Conservation (phyloP, 2,329 filamentous ascomycete genomes). For the Hypoxylon rubiginosum region DNA sequence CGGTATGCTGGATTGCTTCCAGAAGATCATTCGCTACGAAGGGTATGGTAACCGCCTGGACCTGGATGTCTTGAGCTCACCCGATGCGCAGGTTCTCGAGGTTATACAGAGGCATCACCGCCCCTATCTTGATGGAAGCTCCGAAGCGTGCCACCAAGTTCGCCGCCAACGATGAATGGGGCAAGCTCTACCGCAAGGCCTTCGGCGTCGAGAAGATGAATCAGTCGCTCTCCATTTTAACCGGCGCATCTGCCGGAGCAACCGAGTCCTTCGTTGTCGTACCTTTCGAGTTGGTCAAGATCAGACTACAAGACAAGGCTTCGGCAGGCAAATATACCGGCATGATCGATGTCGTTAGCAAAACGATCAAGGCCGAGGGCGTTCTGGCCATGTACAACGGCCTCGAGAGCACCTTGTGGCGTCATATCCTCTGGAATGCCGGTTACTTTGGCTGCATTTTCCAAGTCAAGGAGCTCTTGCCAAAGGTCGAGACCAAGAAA, state of each 20-base stretch:
- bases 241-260: constrained; percentile 92
- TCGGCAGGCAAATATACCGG: constrained; percentile 89
- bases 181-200: constrained; percentile 88
- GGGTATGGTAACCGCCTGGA: constrained; percentile 70
- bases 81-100: constrained; percentile 76
- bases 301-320: constrained; percentile 94
- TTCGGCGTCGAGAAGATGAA: constrained; percentile 91
- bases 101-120: constrained; percentile 94
- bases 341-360: constrained; percentile 82
- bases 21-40: constrained; percentile 96
- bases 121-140: constrained; percentile 98
- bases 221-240: constrained; percentile 91
- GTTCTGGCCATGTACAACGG: constrained; percentile 94
- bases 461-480: constrained; percentile 89
- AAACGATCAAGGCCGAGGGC: constrained; percentile 88
- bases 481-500: constrained; percentile 83
- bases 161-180: constrained; percentile 98
- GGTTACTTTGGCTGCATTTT: constrained; percentile 92
- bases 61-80: constrained; percentile 26
- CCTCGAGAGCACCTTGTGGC: constrained; percentile 96
- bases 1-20: constrained; percentile 98
- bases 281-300: constrained; percentile 92
- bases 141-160: constrained; percentile 94
- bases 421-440: constrained; percentile 76
- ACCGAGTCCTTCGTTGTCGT: constrained; percentile 98